Conservation (phyloP, 2,329 filamentous ascomycete genomes). For the Sporothrix humicola region DNA sequence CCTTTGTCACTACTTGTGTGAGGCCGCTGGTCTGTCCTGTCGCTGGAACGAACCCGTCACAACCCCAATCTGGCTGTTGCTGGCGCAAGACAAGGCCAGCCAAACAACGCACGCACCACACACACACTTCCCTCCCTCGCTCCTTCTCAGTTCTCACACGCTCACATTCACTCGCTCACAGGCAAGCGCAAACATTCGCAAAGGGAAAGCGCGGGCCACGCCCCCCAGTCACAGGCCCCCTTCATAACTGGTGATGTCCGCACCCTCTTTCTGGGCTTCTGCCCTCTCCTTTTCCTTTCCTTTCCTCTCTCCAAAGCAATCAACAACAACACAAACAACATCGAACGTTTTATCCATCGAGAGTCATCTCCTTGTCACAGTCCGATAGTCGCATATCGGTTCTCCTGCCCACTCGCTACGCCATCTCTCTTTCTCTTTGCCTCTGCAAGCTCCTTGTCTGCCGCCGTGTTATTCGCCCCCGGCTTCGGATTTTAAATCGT, state of each 20-base stretch:
- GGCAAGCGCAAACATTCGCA: slow-evolving; percentile 21
- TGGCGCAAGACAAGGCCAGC: slow-evolving; percentile 29
- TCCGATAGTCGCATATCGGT: slow-evolving; percentile 62
- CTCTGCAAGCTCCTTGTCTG: slow-evolving; percentile 38
- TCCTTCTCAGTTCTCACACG: slow-evolving; percentile 10
- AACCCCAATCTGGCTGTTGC: neutral
- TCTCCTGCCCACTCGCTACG: slow-evolving; percentile 50
- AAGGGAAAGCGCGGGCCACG: slow-evolving; percentile 32
- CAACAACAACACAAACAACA: slow-evolving; percentile 53
- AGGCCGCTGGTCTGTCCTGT: neutral
- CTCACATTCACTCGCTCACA: neutral
- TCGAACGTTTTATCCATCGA: slow-evolving; percentile 54
- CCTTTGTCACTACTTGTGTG: neutral
- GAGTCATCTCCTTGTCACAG: slow-evolving; percentile 65
- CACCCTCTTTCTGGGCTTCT: slow-evolving; percentile 41
- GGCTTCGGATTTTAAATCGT: slow-evolving; percentile 44
- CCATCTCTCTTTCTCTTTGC: slow-evolving; percentile 38
- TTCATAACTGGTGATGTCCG: slow-evolving; percentile 42
- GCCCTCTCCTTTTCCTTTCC: slow-evolving; percentile 46
- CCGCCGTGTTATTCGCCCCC: slow-evolving; percentile 31
- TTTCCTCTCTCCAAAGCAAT: slow-evolving; percentile 50
- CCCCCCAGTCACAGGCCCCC: slow-evolving; percentile 23
- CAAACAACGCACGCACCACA: slow-evolving; percentile 24
- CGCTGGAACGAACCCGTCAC: slow-evolving; percentile 7
- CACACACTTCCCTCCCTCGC: slow-evolving; percentile 21